phyloP scores from a whole-genome alignment of 306 rosid genomes.

The Vigna angularis region DNA sequence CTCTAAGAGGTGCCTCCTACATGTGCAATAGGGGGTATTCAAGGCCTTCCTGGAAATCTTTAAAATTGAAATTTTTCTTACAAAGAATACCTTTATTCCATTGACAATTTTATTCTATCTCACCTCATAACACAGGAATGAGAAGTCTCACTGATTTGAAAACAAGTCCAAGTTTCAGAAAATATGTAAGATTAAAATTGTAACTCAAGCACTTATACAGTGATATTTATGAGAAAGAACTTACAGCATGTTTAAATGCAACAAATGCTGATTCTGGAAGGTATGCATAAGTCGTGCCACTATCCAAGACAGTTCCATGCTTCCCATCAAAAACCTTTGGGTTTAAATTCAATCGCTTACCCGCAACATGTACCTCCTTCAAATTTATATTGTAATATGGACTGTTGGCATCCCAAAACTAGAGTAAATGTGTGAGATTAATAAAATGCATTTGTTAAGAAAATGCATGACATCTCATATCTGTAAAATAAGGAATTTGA shows the following conservation, averaged over 20 bases:
- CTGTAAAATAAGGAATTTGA: constrained; percentile 38
- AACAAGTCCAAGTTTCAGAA: background rate
- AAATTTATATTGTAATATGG: constrained; percentile 93
- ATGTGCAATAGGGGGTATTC: constrained; percentile 13
- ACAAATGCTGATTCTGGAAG: constrained; percentile 77
- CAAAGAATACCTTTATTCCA: background rate
- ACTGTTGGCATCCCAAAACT: constrained; percentile 99
- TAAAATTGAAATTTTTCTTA: background rate
- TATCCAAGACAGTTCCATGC: constrained; percentile 90
- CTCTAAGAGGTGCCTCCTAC: constrained; percentile 17
- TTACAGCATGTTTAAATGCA: constrained; percentile 87
- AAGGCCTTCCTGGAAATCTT: background rate
- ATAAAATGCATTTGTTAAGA: constrained; percentile 68
- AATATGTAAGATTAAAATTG: constrained; percentile 23
- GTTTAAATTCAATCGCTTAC: constrained; percentile 69
- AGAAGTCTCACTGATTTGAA: constrained; percentile 1
- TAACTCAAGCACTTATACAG: background rate
- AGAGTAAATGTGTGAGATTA: constrained; percentile 96
- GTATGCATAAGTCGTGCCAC: constrained; percentile 97
- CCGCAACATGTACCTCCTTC: constrained; percentile 94
- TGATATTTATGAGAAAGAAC: constrained; percentile 43
- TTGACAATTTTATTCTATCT: constrained; percentile 28
- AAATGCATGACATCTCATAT: constrained; percentile 56
- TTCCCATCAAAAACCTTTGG: constrained; percentile 79
- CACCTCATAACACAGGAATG: background rate